Base-by-base conservation (phyloP, 768 basidiomycete genomes). In the Leccinum aurantiacum region DNA sequence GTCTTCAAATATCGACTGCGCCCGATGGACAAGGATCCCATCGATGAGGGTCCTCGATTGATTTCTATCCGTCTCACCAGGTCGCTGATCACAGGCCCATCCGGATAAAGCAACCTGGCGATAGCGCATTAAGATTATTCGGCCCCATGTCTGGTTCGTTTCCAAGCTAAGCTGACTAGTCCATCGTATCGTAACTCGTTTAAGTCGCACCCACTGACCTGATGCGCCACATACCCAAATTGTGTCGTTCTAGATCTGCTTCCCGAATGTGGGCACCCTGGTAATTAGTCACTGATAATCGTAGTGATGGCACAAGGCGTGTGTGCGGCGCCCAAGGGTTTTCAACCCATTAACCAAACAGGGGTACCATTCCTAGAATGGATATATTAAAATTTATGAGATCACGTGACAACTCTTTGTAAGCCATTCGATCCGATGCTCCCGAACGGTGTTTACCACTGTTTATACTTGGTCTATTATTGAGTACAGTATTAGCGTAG, bases 1-100 rank as follows among this genome's bases (percentile, higher is more conserved):
- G 59, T 68, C 61, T 63, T 72, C 69, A 69, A 69, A 71, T 71
- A 49, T 56, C 59, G 53, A 69, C 71, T 73, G 60, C 69, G 71
- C 57, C 69, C 67, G 71, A 71, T 72, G 57, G 62, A 46, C 38
- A 67, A 65, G 53, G 54, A 59, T 53, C 35, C 41, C 63, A 60
- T 61, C 53, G 60, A 60, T 68, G 54, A 46, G 29, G 52, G 58
- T 46, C 54, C 61, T 64, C 58, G 59, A 61, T 69, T 57, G 65
- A 53, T 46, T 46, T 46, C 44, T 46, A 5, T 46, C 19, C 44
- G 44, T 46, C 38, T 41, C 17, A 17, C 38, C 38, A 8, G 17
- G 11, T 46, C 60, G 44, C 59, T 59, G 59, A n/a, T 13, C 51
- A 51, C 49, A 63, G 24, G 38, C 4, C 37, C 55, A 38, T 7